Base-by-base conservation (phyloP, 805 yeast genomes). In the Candida takata region DNA sequence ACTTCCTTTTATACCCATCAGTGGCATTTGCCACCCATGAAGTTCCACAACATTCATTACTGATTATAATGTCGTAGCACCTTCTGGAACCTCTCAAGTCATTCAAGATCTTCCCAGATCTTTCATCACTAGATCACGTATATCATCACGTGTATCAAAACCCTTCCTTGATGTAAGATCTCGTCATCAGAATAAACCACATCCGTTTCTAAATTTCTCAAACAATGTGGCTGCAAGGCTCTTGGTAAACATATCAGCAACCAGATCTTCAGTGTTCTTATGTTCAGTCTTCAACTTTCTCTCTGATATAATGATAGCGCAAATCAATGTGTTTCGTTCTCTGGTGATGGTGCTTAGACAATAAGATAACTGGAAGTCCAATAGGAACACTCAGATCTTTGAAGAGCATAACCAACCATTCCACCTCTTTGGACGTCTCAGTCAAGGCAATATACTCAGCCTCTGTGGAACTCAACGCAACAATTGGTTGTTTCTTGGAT, bases 381-480 rank as follows among this genome's bases (percentile, higher is more conserved):
- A 27, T 5, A 8, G 24, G 4, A 13, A 20, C 26, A 4, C 29
- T 26, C 3, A 34, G 21, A 18, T 23, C 33, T 17, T 24, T 8
- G 10, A 34, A 11, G 4, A 24, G 13, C 10, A 18, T 17, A 11
- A 20, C 21, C 32, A 35, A 31, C 38, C 38, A 35, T 3, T 18
- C 8, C 3, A 21, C 31, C 6, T 35, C 38, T 11, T 26, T 27
- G 8, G 29, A 19, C 1, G 24, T 24, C 19, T 35, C 37, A 14
- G 30, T 29, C 10, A 29, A 6, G 9, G 37, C 30, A n/a, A 35
- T 24, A 15, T 18, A 35, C 27, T 35, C 37, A 14, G 39, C 35
- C 28, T 37, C 40, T 5, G 40, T 26, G 10, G 34, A 24, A 9
- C 29, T 25, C 21, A 37, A 24, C 6, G 40, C 40, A 24, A 32